phyloP scores from a whole-genome alignment of 257 asterid genomes.

The Nicotiana obtusifolia region DNA sequence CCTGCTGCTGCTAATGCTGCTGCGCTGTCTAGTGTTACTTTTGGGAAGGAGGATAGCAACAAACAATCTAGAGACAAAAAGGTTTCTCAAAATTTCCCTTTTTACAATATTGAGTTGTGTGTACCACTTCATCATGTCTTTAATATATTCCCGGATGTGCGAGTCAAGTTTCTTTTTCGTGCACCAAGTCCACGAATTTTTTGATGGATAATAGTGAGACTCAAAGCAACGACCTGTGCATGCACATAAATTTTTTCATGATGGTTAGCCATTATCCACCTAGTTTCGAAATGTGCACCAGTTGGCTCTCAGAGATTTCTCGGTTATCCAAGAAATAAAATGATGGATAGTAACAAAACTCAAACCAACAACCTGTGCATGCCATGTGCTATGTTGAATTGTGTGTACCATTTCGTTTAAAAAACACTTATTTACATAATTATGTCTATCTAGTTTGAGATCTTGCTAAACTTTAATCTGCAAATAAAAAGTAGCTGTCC shows the following conservation, averaged over 20 bases:
- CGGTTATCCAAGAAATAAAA: background rate
- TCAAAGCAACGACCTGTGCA: background rate
- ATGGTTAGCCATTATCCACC: background rate
- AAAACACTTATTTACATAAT: background rate
- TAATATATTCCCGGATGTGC: too few relatives aligned
- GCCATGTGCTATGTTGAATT: background rate
- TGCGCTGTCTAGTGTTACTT: conserved; percentile 40
- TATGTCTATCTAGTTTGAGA: background rate
- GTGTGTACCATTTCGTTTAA: background rate
- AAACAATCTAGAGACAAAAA: conserved; percentile 63
- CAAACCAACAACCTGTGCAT: background rate
- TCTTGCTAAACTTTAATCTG: background rate
- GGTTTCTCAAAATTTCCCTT: conserved; percentile 31
- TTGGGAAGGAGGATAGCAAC: conserved; percentile 57
- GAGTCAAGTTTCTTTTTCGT: too few relatives aligned
- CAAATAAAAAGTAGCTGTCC: background rate
- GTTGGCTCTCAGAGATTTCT: background rate
- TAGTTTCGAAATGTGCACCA: background rate
- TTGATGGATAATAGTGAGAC: too few relatives aligned
- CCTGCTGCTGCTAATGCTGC: conserved; percentile 46
- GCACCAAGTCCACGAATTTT: too few relatives aligned
- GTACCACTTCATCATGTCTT: background rate
- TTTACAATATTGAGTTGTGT: background rate
- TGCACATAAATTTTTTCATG: background rate
- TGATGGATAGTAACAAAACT: background rate